These are phyloP conservation scores for Diaporthe longicolla DNA, from an alignment of 2,329 filamentous ascomycete genomes.

Conservation along the genomic window DNA sequence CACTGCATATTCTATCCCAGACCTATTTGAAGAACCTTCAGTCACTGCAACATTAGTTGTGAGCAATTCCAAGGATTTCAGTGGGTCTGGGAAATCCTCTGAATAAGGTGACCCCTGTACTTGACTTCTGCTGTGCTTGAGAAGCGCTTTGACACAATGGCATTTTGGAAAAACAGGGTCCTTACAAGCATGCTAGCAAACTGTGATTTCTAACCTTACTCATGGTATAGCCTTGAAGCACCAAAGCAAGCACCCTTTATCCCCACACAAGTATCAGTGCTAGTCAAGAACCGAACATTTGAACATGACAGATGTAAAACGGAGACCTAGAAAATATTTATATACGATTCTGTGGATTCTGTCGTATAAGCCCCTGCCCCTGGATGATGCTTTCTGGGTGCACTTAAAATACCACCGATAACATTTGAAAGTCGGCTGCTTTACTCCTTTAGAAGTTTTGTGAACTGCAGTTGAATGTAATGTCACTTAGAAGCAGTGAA, in stretches of 20 bases:
- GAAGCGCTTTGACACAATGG: background rate
- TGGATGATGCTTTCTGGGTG: no score
- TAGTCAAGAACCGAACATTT: background rate
- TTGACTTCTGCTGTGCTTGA: background rate
- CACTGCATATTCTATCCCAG: no score
- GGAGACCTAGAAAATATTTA: background rate
- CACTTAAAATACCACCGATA: no score
- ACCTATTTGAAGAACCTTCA: background rate
- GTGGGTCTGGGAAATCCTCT: background rate
- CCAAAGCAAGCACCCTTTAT: background rate
- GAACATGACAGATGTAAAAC: background rate
- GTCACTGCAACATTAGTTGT: background rate
- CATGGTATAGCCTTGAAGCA: background rate
- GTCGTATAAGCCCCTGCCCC: no score
- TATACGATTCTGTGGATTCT: no score
- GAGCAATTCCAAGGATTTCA: background rate
- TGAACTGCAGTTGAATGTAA: no score
- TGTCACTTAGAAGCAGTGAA: no score
- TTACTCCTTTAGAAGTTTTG: background rate
- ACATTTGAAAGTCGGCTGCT: no score
- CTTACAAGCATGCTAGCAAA: background rate
- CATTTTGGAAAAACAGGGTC: background rate
- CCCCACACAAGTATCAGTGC: background rate
- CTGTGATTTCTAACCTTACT: background rate
- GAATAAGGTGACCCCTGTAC: background rate